phyloP scores from a whole-genome alignment of 2,329 filamentous ascomycete genomes.

The Verticillium dahliae region DNA sequence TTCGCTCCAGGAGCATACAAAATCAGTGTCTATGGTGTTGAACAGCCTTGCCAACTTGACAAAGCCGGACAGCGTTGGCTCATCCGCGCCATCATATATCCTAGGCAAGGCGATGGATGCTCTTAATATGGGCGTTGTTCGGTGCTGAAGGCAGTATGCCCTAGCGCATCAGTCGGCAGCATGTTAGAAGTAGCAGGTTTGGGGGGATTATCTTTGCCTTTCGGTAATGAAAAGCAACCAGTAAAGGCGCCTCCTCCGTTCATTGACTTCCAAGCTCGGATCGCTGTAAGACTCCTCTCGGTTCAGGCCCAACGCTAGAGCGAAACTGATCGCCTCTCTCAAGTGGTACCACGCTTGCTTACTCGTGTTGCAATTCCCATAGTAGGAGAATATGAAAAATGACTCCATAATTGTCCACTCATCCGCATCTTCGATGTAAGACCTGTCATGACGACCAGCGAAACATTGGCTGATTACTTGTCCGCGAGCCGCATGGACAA shows the following conservation, averaged over 20 bases:
- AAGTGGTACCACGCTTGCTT: slow-evolving; percentile 23
- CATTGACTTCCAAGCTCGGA: slow-evolving; percentile 6
- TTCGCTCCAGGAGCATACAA: slow-evolving; percentile 6
- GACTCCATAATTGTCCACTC: slow-evolving; percentile 18
- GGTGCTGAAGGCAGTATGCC: slow-evolving; percentile 14
- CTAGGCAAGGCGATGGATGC: slow-evolving; percentile 12
- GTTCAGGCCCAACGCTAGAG: slow-evolving; percentile 10
- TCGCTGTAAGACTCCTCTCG: slow-evolving; percentile 8
- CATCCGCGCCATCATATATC: slow-evolving; percentile 11
- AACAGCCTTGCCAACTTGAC: slow-evolving; percentile 12
- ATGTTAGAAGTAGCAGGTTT: not conserved
- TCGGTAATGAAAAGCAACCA: slow-evolving; percentile 16
- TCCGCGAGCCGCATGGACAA: slow-evolving; percentile 1
- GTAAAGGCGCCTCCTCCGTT: slow-evolving; percentile 12
- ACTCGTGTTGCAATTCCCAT: slow-evolving; percentile 20
- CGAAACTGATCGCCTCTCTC: slow-evolving; percentile 15
- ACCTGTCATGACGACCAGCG: slow-evolving; percentile 6
- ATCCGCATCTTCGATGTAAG: slow-evolving; percentile 11
- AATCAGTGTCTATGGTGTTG: slow-evolving; percentile 10
- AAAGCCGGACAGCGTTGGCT: slow-evolving; percentile 14
- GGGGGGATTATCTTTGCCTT: slow-evolving; percentile 4
- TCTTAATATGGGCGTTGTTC: slow-evolving; percentile 8
- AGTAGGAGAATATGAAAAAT: slow-evolving; percentile 22
- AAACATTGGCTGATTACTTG: slow-evolving; percentile 10
- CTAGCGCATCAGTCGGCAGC: slow-evolving; percentile 4